Evolutionary conservation across 805 yeast species (phyloP).

Genomic region (Metschnikowia picachoensis): DNA sequence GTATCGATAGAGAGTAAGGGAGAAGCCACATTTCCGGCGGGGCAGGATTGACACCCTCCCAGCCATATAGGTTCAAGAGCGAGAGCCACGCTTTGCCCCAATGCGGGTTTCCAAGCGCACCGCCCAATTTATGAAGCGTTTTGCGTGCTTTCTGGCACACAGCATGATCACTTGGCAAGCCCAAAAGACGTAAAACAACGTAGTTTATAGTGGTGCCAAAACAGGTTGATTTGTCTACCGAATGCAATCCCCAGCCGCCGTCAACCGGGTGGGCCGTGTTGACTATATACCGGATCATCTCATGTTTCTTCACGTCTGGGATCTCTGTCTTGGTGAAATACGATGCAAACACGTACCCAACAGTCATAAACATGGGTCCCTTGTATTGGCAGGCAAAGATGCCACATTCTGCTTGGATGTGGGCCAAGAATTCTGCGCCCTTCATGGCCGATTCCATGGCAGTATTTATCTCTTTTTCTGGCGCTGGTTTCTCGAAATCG

Average conservation of each 20-base stretch:
- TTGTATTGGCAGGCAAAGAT: constrained; percentile 88
- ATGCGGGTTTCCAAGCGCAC: constrained; percentile 87
- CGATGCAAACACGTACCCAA: constrained; percentile 76
- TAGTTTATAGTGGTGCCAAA: constrained; percentile 92
- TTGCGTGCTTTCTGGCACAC: constrained; percentile 73
- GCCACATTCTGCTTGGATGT: constrained; percentile 74
- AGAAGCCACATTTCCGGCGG: constrained; percentile 93
- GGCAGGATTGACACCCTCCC: constrained; percentile 98
- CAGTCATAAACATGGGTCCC: constrained; percentile 97
- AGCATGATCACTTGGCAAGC: constrained; percentile 68
- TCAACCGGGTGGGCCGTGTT: constrained; percentile 95
- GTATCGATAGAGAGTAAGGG: constrained; percentile 78
- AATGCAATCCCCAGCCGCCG: constrained; percentile 99
- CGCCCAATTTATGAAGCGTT: constrained; percentile 72
- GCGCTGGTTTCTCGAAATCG: constrained; percentile 35
- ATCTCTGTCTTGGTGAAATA: constrained; percentile 69
- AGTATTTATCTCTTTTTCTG: constrained; percentile 33
- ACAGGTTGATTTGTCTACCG: constrained; percentile 88
- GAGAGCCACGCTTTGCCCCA: constrained; percentile 98
- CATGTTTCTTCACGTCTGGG: constrained; percentile 60
- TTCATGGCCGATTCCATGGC: constrained; percentile 63
- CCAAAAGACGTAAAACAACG: constrained; percentile 74
- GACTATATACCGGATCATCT: constrained; percentile 80
- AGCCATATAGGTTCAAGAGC: constrained; percentile 70
- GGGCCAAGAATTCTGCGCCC: constrained; percentile 66